Percentiles rank a stretch among this genome's conserved stretches.
phyloP scores from a whole-genome alignment of 176 grass and related monocot species.

The Secale cereale region DNA sequence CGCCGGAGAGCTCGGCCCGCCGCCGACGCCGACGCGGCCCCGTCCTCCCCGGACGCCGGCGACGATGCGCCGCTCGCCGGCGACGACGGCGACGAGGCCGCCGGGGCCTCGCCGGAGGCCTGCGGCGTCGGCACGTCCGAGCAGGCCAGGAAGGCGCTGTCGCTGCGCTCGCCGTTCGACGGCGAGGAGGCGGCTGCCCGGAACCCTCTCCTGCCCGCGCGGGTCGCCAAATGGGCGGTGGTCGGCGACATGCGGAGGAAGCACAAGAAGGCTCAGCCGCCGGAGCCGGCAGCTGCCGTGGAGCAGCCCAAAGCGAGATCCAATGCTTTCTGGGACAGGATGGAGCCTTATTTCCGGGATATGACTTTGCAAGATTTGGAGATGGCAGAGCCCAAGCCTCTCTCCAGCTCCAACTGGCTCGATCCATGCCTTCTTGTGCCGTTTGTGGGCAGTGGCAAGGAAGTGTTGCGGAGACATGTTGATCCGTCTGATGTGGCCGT shows the following conservation, averaged over 20 bases:
- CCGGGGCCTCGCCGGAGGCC: slow-evolving; percentile 18
- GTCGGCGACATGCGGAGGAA: slow-evolving; percentile 51
- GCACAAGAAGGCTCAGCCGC: slow-evolving; percentile 57
- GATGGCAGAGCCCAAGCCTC: slow-evolving; percentile 31
- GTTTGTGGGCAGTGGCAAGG: slow-evolving; percentile 24
- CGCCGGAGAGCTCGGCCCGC: slow-evolving; percentile 44
- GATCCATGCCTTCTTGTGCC: slow-evolving; percentile 68
- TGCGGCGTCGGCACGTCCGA: slow-evolving; percentile 37
- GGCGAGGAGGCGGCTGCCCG: slow-evolving; percentile 50
- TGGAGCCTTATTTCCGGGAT: slow-evolving; percentile 74
- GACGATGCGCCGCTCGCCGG: slow-evolving; percentile 39
- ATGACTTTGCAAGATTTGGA: slow-evolving; percentile 54
- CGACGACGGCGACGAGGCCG: slow-evolving; percentile 17
- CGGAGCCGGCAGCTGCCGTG: slow-evolving; percentile 17
- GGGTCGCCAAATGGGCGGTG: slow-evolving; percentile 57
- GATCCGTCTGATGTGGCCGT: slow-evolving; percentile 6
- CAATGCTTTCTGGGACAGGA: slow-evolving; percentile 55
- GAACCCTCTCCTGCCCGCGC: slow-evolving; percentile 51
- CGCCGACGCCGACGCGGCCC: slow-evolving; percentile 30
- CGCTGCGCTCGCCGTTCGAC: slow-evolving; percentile 75
- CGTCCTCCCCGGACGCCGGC: slow-evolving; percentile 6
- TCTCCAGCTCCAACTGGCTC: slow-evolving; percentile 14
- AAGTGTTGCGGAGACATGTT: background rate
- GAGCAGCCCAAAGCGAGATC: slow-evolving; percentile 35
- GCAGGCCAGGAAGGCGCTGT: slow-evolving; percentile 82